Base-by-base conservation (phyloP, 1,284 basidiomycete species). In the Microbotryomycetes sp. region DNA sequence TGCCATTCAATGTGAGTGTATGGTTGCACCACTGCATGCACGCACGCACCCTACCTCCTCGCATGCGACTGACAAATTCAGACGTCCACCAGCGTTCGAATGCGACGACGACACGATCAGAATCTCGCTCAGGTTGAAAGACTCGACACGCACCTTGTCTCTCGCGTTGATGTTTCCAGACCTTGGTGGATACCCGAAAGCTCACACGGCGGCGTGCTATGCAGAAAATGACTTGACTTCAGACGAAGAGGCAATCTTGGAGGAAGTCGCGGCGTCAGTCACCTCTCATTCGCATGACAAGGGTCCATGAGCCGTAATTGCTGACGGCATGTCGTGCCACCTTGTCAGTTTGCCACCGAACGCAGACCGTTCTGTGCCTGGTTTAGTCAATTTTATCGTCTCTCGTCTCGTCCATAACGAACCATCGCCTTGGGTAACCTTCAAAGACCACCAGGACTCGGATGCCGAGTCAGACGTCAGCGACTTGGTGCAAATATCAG, bases 151-250 rank as follows among this genome's bases (percentile, higher is more conserved):
- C 6, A 60, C 59, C 7, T 56, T 67, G 50, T 49, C 45, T 3
- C 30, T 68, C 25, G 56, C 56, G 25, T 54, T 69, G 61, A 60
- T 63, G 49, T 60, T 62, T 42, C 65, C 65, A 29, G 67, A 69
- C 46, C 45, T 67, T 22, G 51, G 49, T 14, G 65, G 65, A 9
- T 69, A 69, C 45, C 67, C 67, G 2, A 2, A 23, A 19, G 23
- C 45, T 9, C 63, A 67, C 52, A 58, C 64, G 22, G 55, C 56
- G 26, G 36, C 67, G 42, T 64, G 63, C 59, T 69, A 63, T 49
- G 26, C 58, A 25, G 65, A 58, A 32, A 58, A 59, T 52, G 67
- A 29, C 5, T 51, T 68, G 6, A 46, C 36, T 1, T 31, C 30
- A 1, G 53, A 58, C 26, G 54, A 62, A 22, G 59, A 64, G 31